Conservation (phyloP, 2,329 filamentous ascomycete genomes). For the Madurella mycetomatis region DNA sequence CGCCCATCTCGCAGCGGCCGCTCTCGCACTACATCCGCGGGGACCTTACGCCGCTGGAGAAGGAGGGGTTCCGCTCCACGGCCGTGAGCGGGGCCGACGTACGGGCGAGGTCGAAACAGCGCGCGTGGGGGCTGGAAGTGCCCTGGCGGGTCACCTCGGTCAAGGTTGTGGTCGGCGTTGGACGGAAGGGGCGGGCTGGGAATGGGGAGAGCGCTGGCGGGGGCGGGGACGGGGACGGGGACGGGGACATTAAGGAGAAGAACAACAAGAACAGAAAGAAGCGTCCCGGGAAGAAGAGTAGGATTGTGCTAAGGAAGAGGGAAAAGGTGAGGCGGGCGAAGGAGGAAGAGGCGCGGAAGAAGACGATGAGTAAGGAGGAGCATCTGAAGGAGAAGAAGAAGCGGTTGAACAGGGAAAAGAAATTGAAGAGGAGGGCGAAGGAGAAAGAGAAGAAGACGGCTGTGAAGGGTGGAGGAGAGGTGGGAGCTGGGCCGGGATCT, state of each 20-base stretch:
- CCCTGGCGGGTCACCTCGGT: conserved; percentile 51
- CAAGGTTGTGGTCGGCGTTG: conserved; percentile 35
- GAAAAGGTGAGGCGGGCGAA: conserved; percentile 36
- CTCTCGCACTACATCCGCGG: conserved; percentile 46
- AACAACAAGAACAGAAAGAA: conserved; percentile 32
- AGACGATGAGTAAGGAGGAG: conserved; percentile 48
- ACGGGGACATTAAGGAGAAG: not conserved
- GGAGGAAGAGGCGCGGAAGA: conserved; percentile 37
- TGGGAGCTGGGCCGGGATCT: conserved; percentile 1
- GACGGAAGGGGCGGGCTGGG: not conserved
- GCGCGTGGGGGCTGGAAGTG: conserved; percentile 55
- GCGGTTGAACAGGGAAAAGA: conserved; percentile 56
- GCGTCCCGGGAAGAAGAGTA: conserved; percentile 55
- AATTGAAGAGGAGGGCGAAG: conserved; percentile 55
- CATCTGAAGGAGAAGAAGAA: conserved; percentile 58
- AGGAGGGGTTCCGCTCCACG: conserved; percentile 38
- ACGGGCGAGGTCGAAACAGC: conserved; percentile 37
- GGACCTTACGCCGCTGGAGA: conserved; percentile 34
- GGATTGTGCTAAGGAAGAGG: conserved; percentile 48
- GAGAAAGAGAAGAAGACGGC: conserved; percentile 49
- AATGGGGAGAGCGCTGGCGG: not conserved
- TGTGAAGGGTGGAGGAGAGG: conserved; percentile 8
- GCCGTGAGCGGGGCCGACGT: conserved; percentile 53
- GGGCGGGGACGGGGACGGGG: not conserved
- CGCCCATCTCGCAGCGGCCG: conserved; percentile 41